phyloP scores from a whole-genome alignment of 352 stramenopile genomes.

The Thalassiosira exigua region DNA sequence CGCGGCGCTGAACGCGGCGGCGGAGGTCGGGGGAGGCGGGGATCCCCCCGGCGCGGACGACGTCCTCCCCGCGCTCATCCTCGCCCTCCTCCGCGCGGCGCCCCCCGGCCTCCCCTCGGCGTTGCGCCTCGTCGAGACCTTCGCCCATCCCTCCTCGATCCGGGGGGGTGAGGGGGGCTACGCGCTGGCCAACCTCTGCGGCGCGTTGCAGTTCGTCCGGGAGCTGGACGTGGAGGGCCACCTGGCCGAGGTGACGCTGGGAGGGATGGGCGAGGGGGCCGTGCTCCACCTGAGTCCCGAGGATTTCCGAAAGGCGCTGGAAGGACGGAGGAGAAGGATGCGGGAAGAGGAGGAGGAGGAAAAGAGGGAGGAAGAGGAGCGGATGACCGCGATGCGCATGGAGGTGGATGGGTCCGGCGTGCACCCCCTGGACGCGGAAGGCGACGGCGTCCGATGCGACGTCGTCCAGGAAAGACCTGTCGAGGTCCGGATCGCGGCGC shows the following conservation, averaged over 20 bases:
- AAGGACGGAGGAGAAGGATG: constrained; percentile 40
- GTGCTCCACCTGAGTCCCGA: constrained; percentile 64
- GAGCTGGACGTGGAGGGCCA: constrained; percentile 65
- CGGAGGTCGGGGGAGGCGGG: constrained; percentile 29
- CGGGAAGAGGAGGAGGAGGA: constrained; percentile 14
- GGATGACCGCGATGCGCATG: background rate
- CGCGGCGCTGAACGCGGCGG: constrained; percentile 52
- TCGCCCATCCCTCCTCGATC: constrained; percentile 63
- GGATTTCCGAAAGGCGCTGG: constrained; percentile 66
- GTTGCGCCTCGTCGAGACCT: constrained; percentile 74
- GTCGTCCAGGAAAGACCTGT: constrained; percentile 2
- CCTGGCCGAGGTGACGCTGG: constrained; percentile 37
- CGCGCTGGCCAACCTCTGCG: constrained; percentile 81
- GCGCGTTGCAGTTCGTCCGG: constrained; percentile 74
- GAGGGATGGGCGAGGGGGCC: constrained; percentile 29
- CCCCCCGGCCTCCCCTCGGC: constrained; percentile 50
- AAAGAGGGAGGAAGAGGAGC: constrained; percentile 7
- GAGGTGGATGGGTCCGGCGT: background rate
- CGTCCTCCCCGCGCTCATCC: constrained; percentile 77
- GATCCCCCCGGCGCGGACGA: constrained; percentile 71
- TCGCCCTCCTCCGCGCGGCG: constrained; percentile 65
- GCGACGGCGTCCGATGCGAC: constrained; percentile 5
- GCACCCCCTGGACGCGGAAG: background rate
- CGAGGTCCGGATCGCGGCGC: constrained; percentile 49
- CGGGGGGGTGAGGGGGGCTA: constrained; percentile 76